phyloP scores from a whole-genome alignment of 2,329 filamentous ascomycete genomes.

The Biscogniauxia mediterranea region DNA sequence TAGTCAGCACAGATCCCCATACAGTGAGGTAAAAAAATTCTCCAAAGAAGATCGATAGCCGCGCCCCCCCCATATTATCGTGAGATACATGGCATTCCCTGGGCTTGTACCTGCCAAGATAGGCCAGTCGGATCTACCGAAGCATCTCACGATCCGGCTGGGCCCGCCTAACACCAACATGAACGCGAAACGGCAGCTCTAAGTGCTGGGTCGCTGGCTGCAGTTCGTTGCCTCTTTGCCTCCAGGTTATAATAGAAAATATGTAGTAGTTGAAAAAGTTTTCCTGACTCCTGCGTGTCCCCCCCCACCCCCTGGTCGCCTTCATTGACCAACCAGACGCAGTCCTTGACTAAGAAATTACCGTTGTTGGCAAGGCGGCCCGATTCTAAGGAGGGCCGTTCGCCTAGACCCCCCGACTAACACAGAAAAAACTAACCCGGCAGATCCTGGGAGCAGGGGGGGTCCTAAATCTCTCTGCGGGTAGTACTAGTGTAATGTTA shows the following conservation, averaged over 20 bases:
- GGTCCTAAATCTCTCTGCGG: too few species aligned
- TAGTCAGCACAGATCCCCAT: background rate
- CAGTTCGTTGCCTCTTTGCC: background rate
- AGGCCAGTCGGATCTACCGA: background rate
- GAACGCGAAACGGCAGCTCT: background rate
- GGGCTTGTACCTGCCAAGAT: background rate
- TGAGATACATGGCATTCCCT: background rate
- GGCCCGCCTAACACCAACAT: background rate
- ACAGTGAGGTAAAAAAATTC: background rate
- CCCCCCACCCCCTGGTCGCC: background rate
- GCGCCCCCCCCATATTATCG: background rate
- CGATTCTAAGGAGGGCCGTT: background rate
- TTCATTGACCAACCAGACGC: constrained; percentile 9
- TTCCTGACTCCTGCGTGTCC: background rate
- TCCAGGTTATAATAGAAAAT: background rate
- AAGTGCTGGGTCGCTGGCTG: too few species aligned
- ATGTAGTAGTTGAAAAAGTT: background rate
- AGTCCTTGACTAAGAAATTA: constrained; percentile 14
- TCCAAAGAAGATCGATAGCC: background rate
- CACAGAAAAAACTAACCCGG: background rate
- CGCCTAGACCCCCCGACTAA: background rate
- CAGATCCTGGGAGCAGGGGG: background rate
- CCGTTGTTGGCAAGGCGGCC: constrained; percentile 7
- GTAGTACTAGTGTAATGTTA: too few species aligned
- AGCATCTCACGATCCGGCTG: background rate